Percentiles rank a stretch among this genome's conserved stretches.
These are phyloP conservation scores for Vicia faba DNA, from an alignment of 306 rosid genomes.

Conservation along the genomic window DNA sequence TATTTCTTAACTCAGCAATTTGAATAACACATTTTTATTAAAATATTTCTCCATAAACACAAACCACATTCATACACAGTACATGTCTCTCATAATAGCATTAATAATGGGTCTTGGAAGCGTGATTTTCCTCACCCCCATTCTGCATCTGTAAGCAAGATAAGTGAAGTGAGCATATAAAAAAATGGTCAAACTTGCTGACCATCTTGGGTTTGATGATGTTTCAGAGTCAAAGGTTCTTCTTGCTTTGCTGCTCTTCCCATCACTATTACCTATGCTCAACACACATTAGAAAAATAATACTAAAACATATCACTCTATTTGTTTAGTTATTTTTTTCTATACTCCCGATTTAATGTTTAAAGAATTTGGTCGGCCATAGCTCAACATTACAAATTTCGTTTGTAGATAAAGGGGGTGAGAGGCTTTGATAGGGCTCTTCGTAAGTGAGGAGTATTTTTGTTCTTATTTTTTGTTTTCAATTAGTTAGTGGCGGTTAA, in stretches of 20 bases:
- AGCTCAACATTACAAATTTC: no score
- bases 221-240: conserved; percentile 63
- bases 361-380: no score
- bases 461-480: no score
- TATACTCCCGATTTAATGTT: no score
- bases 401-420: no score
- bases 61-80: conserved; percentile 39
- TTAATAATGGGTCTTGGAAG: conserved; percentile 44
- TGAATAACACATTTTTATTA: conserved; percentile 1
- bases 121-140: conserved; percentile 67
- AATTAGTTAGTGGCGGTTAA: no score
- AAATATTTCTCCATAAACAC: not conserved
- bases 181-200: conserved; percentile 61
- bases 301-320: not conserved
- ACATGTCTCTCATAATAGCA: conserved; percentile 42
- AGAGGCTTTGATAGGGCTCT: no score
- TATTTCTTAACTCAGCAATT: conserved; percentile 4
- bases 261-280: conserved; percentile 58
- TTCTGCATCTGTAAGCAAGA: conserved; percentile 56
- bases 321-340: no score
- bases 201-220: conserved; percentile 67
- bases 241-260: conserved; percentile 30
- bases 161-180: conserved; percentile 21
- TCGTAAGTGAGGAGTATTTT: no score
- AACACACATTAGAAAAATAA: not conserved